Base-by-base conservation (phyloP, 176 grass and related monocot genomes). In the Bolboschoenus planiculmis region DNA sequence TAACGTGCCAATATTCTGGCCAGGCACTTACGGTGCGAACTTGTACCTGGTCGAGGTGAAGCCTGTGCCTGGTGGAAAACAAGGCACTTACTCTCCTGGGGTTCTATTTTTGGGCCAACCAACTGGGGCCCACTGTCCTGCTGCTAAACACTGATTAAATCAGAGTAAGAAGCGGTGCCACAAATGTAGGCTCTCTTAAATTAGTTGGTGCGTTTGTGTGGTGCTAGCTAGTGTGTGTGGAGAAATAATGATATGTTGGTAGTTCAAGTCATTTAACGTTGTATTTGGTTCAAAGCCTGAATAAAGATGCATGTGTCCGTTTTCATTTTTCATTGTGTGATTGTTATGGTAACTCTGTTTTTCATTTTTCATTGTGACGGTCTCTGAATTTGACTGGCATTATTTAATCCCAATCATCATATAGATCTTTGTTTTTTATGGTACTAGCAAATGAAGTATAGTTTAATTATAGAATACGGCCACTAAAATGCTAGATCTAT, bases 11-110 rank as follows among this genome's bases (percentile, higher is more conserved):
- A 4, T 60, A 7, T 80, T 23, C 20, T 39, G 20, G 30, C 54
- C 50, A 0, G 31, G 31, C 27, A 36, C 21, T 5, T 7, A 60
- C 20, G 33, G 53, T 42, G 33, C 8, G 3, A 5, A 56, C 33
- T 21, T 59, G 78, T 57, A 56, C 78, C 55, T 58, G 50, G 53
- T 60, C 3, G 53, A 58, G 1, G 78, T 21, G 53, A 80, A 59
- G 53, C 31, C 35, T 10, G 40, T 47, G n/a, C 9, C 68, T 26
- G 20, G 40, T 60, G 78, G 78, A 13, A 59, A 35, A 10, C 31
- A 80, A 59, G 33, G 31, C 8, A 60, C 36, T 39, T 80, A 80
- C 54, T 80, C 78, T 60, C 53, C 78, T 21, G 53, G 78, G 39
- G 53, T 59, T 34, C 0, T 80, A 40, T 57, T 42, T 21, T 58